These are phyloP conservation scores for Ceratobasidium papillatum DNA, from an alignment of 1,284 basidiomycete genomes.

Conservation along the genomic window DNA sequence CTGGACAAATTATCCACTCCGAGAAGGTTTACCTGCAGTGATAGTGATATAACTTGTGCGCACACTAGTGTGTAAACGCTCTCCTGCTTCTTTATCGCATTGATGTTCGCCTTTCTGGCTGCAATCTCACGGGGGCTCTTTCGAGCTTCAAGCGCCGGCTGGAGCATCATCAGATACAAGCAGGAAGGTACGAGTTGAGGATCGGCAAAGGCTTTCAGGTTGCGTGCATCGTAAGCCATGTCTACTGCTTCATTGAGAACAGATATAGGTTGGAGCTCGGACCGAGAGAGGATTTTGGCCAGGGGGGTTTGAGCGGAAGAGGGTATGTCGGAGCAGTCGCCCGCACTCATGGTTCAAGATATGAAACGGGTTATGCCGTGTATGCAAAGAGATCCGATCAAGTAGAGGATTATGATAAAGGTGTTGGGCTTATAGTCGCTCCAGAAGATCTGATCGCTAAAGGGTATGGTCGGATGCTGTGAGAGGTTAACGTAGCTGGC, in stretches of 20 bases:
- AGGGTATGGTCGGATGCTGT: too few relatives aligned
- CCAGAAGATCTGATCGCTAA: too few relatives aligned
- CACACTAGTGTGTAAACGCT: neutral
- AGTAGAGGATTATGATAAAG: too few relatives aligned
- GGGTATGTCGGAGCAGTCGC: neutral
- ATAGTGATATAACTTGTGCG: neutral
- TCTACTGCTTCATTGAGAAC: conserved; percentile 10
- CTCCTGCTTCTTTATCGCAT: neutral
- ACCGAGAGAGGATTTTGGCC: neutral
- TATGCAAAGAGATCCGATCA: too few relatives aligned
- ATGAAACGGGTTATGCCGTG: too few relatives aligned
- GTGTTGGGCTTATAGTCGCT: too few relatives aligned
- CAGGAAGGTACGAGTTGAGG: neutral
- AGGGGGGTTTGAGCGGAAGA: neutral
- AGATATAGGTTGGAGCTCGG: neutral
- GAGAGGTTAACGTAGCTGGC: too few relatives aligned
- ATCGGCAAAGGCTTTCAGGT: neutral
- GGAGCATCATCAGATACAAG: neutral
- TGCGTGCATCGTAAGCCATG: neutral
- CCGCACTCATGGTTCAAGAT: neutral
- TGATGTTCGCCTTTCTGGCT: neutral
- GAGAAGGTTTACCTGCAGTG: neutral
- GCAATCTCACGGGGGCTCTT: neutral
- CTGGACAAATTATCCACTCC: neutral
- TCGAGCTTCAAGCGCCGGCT: neutral